Base-by-base conservation (phyloP, 345 rosid species). In the Salix suchowensis region DNA sequence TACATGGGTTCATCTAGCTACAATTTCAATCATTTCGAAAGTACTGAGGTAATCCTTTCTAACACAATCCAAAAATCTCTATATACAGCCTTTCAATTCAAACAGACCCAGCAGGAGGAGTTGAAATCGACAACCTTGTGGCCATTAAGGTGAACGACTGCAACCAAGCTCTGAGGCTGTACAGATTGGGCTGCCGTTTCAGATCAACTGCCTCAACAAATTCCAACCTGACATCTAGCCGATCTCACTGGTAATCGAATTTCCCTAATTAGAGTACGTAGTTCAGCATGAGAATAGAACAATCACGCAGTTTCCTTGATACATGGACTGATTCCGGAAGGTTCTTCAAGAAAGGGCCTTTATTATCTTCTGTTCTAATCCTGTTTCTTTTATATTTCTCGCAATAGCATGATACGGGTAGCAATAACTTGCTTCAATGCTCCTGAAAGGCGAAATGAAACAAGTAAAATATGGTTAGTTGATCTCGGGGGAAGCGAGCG, bases 401-500 rank as follows among this genome's bases (percentile, higher is more conserved):
- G 61, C 73, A 15, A 74, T 82, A 93, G 97, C 88, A 86, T 93
- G 97, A 88, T 87, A 73, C 88, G 93, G 67, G 84, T 89, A 55
- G 79, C 87, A 32, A 78, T 93, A 2, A 85, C 91, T 73, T 88
- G 96, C 79, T 78, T 68, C 68, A 75, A 83, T 67, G 90, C 92
- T 77, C 82, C 81, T 4, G 93, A 90, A 82, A 93, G 97, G 83
- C 82, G 84, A 54, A 85, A 88, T 16, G 87, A 84, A 81, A 87
- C 80, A 70, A 91, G 81, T 73, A 91, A 91, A 82, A 79, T 92
- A 60, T 92, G 97, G 97, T 75, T 91, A 67, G 87, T 91, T 34
- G 97, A 92, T 76, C 91, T 91, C 40, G 97, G 96, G 48, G 97
- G 97, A 75, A 92, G 97, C 60, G 97, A 92, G 83, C 94, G 97